A percentile compares a stretch with the other conserved stretches of the same genome.
Conservation (phyloP, 164 flowering plant genomes). For the Umbilicus rupestris region DNA sequence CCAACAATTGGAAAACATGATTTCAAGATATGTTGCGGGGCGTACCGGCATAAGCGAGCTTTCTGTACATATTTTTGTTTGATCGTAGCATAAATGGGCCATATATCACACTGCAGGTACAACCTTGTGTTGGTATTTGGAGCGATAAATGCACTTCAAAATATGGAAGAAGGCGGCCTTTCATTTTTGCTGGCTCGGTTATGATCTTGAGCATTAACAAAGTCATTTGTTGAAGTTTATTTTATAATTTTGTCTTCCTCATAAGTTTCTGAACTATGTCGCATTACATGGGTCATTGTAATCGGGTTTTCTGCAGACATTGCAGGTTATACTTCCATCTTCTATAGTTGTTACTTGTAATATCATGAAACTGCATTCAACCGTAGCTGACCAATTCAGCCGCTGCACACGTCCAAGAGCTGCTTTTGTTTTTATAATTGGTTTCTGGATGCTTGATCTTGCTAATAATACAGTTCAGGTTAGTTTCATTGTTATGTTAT, state of each 20-base stretch:
- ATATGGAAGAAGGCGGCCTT: slow-evolving; percentile 95
- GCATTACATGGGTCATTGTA: slow-evolving; percentile 67
- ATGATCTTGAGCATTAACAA: slow-evolving; percentile 61
- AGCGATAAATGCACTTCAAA: slow-evolving; percentile 95
- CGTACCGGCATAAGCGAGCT: too few species aligned
- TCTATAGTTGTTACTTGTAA: neutral
- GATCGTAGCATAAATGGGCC: neutral
- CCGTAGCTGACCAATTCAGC: slow-evolving; percentile 10
- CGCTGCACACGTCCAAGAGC: slow-evolving; percentile 73
- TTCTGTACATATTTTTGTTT: too few species aligned
- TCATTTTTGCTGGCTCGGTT: slow-evolving; percentile 77
- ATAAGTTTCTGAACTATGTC: slow-evolving; percentile 24
- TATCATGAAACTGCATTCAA: neutral
- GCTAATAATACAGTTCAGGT: slow-evolving; percentile 99
- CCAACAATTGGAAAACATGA: too few species aligned
- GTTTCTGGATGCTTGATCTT: slow-evolving; percentile 99
- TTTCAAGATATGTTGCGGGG: too few species aligned
- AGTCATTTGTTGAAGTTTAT: neutral
- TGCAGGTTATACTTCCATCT: slow-evolving; percentile 56
- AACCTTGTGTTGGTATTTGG: slow-evolving; percentile 99
- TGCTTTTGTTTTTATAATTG: slow-evolving; percentile 76
- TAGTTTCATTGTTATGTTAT: slow-evolving; percentile 10
- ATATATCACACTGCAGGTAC: slow-evolving; percentile 50
- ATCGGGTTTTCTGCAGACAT: slow-evolving; percentile 99
- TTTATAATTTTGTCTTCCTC: slow-evolving; percentile 6